Percentiles rank a stretch among this genome's conserved stretches.
Evolutionary conservation across 2,329 filamentous ascomycete genomes (phyloP).

Genomic region (Neonectria hederae): DNA sequence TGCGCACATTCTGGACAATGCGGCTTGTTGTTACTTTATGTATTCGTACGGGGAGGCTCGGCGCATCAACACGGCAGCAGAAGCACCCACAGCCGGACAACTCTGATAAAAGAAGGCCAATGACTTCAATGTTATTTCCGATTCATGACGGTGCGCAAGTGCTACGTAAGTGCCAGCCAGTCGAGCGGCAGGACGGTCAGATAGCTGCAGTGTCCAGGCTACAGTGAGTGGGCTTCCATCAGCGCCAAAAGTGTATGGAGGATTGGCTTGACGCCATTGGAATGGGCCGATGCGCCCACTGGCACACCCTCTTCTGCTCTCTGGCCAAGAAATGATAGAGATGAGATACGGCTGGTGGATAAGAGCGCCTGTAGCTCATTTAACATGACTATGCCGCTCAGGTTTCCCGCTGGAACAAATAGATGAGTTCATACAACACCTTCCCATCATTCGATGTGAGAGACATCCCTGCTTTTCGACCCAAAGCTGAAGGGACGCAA

Average conservation of each 20-base stretch:
- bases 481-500: too few relatives aligned
- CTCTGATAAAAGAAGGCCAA: background rate
- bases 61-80: background rate
- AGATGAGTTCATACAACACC: background rate
- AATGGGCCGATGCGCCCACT: background rate
- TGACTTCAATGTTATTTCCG: background rate
- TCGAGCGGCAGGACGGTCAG: background rate
- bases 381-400: background rate
- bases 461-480: background rate
- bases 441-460: background rate
- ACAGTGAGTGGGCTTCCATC: background rate
- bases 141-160: background rate
- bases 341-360: background rate
- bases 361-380: background rate
- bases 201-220: too few relatives aligned
- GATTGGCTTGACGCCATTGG: background rate
- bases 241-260: background rate
- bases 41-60: background rate
- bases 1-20: background rate
- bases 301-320: constrained; percentile 50
- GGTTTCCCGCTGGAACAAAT: background rate
- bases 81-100: background rate
- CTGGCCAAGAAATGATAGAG: constrained; percentile 57
- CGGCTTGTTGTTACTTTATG: background rate
- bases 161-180: background rate